These are phyloP conservation scores for Collybia sp. DNA, from an alignment of 768 basidiomycete species.

Conservation along the genomic window DNA sequence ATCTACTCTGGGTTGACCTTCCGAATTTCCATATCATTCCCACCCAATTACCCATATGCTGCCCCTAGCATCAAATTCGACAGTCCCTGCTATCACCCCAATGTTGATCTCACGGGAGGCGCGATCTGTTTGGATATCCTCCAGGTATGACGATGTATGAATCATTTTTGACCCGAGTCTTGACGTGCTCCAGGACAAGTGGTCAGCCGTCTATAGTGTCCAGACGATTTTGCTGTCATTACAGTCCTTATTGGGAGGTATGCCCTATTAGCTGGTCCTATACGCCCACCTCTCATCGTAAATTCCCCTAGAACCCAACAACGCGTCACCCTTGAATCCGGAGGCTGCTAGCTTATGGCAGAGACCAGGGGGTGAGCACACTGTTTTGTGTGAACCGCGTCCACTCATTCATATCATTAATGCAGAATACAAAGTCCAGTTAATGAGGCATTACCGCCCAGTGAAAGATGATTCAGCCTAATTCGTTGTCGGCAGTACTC, in stretches of 20 bases:
- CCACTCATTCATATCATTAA: conserved; percentile 5
- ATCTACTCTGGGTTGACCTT: conserved; percentile 78
- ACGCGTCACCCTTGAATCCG: conserved; percentile 83
- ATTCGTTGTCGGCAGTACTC: not conserved
- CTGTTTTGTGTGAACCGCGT: not conserved
- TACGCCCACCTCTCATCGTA: not conserved
- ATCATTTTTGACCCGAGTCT: not conserved
- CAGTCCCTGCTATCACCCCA: conserved; percentile 88
- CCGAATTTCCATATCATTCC: conserved; percentile 82
- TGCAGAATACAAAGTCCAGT: conserved; percentile 66
- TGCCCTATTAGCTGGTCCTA: conserved; percentile 14
- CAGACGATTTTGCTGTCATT: conserved; percentile 86
- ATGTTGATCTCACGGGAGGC: conserved; percentile 75
- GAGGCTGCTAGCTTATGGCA: conserved; percentile 85
- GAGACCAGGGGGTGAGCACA: conserved; percentile 49
- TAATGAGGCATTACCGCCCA: conserved; percentile 70
- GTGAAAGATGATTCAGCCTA: conserved; percentile 31
- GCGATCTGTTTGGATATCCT: conserved; percentile 86
- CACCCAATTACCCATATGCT: conserved; percentile 84
- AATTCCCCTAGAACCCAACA: conserved; percentile 72
- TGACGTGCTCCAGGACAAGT: conserved; percentile 63
- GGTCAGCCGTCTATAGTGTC: conserved; percentile 91
- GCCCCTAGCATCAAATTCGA: conserved; percentile 85
- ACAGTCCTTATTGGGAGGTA: conserved; percentile 85
- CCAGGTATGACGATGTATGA: conserved; percentile 43